A percentile compares a stretch with the other conserved stretches of the same genome.
Evolutionary conservation across 495 filamentous ascomycete species (phyloP).

Genomic region (Aspergillus baeticus): DNA sequence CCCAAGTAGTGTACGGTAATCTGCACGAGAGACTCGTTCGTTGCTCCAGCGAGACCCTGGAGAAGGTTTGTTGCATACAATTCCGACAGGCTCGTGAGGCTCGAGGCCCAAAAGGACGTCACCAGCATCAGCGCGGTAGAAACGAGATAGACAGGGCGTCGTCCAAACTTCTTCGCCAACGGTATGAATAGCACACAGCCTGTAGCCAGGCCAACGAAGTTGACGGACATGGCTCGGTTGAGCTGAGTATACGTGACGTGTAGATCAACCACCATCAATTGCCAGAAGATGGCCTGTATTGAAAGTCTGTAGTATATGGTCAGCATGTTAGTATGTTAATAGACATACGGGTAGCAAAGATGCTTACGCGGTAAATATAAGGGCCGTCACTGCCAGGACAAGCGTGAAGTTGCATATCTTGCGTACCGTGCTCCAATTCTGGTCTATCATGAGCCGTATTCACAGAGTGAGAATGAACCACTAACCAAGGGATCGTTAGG

Average conservation of each 20-base stretch:
- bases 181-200: slow-evolving; percentile 38
- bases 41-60: slow-evolving; percentile 33
- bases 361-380: slow-evolving; percentile 36
- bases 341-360: no score
- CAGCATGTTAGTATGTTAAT: no score
- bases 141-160: slow-evolving; percentile 34
- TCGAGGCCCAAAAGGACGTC: slow-evolving; percentile 29
- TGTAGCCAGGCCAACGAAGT: slow-evolving; percentile 30
- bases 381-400: slow-evolving; percentile 28
- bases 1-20: slow-evolving; percentile 26
- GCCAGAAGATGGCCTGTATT: slow-evolving; percentile 36
- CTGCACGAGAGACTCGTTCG: slow-evolving; percentile 34
- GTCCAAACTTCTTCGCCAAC: slow-evolving; percentile 32
- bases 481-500: slow-evolving; percentile 37
- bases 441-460: neutral
- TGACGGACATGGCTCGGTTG: slow-evolving; percentile 32
- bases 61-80: slow-evolving; percentile 32
- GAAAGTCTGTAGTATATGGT: slow-evolving; percentile 28
- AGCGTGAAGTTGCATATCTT: slow-evolving; percentile 34
- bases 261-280: slow-evolving; percentile 34
- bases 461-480: neutral
- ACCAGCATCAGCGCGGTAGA: slow-evolving; percentile 31
- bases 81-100: slow-evolving; percentile 24
- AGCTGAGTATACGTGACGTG: slow-evolving; percentile 26
- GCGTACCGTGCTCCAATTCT: slow-evolving; percentile 37